These are phyloP conservation scores for Erysimum cheiri DNA, from an alignment of 441 rosid species.

Conservation along the genomic window DNA sequence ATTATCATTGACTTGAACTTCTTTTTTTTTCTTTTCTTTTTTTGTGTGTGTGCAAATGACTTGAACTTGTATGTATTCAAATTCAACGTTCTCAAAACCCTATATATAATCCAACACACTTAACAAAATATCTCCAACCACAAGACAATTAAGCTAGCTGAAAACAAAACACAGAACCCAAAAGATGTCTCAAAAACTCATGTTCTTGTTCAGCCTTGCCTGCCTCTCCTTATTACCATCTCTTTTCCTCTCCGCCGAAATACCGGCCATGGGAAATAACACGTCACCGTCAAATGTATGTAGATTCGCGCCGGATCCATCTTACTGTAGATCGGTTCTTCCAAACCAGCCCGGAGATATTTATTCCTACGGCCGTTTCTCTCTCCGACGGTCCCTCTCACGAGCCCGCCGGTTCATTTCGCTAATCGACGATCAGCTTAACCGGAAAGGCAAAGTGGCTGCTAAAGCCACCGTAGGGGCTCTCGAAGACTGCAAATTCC, in stretches of 20 bases:
- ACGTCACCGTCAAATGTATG: slow-evolving; percentile 51
- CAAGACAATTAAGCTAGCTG: slow-evolving; percentile 2
- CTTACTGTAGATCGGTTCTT: slow-evolving; percentile 69
- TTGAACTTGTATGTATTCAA: slow-evolving; percentile 27
- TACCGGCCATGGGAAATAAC: slow-evolving; percentile 29
- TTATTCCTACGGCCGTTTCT: slow-evolving; percentile 60
- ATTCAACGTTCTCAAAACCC: slow-evolving; percentile 27
- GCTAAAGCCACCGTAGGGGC: slow-evolving; percentile 56
- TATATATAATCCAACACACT: slow-evolving; percentile 38
- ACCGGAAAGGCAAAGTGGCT: slow-evolving; percentile 46
- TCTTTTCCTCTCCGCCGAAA: slow-evolving; percentile 28
- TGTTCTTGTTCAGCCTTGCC: slow-evolving; percentile 28
- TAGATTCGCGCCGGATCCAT: slow-evolving; percentile 67
- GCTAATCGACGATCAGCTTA: slow-evolving; percentile 57
- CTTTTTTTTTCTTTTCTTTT: no score
- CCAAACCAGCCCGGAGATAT: slow-evolving; percentile 56
- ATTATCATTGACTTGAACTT: slow-evolving; percentile 34
- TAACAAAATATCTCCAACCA: slow-evolving; percentile 21
- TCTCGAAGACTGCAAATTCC: slow-evolving; percentile 71
- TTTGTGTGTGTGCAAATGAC: slow-evolving; percentile 15
- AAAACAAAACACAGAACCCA: background rate
- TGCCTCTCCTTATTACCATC: slow-evolving; percentile 24
- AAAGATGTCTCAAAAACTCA: slow-evolving; percentile 40
- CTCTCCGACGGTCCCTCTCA: slow-evolving; percentile 63
- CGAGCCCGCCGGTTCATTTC: slow-evolving; percentile 60